Conservation (phyloP, 495 filamentous ascomycete species). For the Pseudoneurospora amorphoporcata region DNA sequence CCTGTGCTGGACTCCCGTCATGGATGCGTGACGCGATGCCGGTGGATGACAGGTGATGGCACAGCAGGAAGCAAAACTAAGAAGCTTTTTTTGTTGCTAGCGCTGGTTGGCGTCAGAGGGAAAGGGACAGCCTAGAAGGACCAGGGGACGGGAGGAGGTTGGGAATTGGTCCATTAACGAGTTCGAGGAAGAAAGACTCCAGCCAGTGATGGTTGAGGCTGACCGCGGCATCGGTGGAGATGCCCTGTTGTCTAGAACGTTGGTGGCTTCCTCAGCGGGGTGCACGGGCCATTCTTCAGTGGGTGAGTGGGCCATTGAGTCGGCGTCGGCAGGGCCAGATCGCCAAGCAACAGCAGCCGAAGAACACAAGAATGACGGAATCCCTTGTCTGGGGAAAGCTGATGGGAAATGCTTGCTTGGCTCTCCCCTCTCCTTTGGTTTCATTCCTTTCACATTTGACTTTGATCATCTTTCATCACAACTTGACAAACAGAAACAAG, state of each 20-base stretch:
- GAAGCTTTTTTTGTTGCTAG: not conserved
- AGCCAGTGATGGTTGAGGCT: not conserved
- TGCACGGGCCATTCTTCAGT: not conserved
- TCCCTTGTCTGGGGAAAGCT: not conserved
- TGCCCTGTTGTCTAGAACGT: not conserved
- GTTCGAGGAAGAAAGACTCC: not conserved
- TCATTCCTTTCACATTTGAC: not conserved
- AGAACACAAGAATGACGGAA: not conserved
- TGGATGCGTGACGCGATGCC: not conserved
- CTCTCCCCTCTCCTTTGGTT: not conserved
- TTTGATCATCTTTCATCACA: not conserved
- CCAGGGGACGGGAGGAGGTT: not conserved
- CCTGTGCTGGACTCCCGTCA: not conserved
- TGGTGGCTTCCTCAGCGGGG: not conserved
- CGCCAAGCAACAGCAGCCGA: not conserved
- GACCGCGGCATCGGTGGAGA: not conserved
- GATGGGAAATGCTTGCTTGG: not conserved
- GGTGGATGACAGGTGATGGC: not conserved
- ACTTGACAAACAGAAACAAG: not conserved
- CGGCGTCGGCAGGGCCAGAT: not conserved
- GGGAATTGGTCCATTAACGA: not conserved
- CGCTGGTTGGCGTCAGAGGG: not conserved
- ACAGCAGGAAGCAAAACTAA: not conserved
- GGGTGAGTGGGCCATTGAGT: not conserved
- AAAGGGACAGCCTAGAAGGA: not conserved